Conservation (phyloP, 2,329 filamentous ascomycete species). For the Xenoacremonium recifei region DNA sequence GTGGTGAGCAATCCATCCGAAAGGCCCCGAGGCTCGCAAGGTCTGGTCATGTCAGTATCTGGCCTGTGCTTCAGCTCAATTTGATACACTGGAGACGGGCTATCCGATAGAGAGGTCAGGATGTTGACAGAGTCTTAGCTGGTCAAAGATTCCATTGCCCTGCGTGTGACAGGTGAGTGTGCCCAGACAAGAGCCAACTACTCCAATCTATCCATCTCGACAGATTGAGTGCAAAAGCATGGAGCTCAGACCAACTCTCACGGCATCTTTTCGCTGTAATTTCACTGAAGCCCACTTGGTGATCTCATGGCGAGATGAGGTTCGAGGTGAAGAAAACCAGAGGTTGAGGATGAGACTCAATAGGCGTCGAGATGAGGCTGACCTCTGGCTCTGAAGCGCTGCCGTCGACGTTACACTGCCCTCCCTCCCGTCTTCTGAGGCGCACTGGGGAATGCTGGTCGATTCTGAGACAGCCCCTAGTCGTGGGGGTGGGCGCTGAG, state of each 20-base stretch:
- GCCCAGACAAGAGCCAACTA: too few relatives aligned
- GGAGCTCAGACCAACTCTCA: slow-evolving; percentile 19
- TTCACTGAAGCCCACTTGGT: slow-evolving; percentile 21
- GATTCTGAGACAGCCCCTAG: slow-evolving; percentile 25
- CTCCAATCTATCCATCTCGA: too few relatives aligned
- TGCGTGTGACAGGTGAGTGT: too few relatives aligned
- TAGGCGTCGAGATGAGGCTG: slow-evolving; percentile 11
- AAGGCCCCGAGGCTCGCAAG: too few relatives aligned
- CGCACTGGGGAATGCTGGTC: slow-evolving; percentile 29
- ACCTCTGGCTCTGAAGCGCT: slow-evolving; percentile 8
- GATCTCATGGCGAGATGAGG: slow-evolving; percentile 27
- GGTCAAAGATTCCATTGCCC: too few relatives aligned
- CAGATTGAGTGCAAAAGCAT: too few relatives aligned
- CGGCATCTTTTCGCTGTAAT: slow-evolving; percentile 27
- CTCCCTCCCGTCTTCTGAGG: slow-evolving; percentile 10
- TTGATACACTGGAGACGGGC: too few relatives aligned
- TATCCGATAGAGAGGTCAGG: too few relatives aligned
- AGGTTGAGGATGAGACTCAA: slow-evolving; percentile 10
- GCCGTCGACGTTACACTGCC: slow-evolving; percentile 26
- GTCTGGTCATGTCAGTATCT: too few relatives aligned
- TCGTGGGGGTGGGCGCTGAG: slow-evolving; percentile 8
- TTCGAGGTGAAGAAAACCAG: slow-evolving; percentile 13
- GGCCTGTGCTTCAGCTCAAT: too few relatives aligned
- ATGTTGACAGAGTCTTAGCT: too few relatives aligned
- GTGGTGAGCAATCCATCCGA: too few relatives aligned